phyloP scores from a whole-genome alignment of 2,329 filamentous ascomycete genomes.

The Pestalotiopsis sp. region DNA sequence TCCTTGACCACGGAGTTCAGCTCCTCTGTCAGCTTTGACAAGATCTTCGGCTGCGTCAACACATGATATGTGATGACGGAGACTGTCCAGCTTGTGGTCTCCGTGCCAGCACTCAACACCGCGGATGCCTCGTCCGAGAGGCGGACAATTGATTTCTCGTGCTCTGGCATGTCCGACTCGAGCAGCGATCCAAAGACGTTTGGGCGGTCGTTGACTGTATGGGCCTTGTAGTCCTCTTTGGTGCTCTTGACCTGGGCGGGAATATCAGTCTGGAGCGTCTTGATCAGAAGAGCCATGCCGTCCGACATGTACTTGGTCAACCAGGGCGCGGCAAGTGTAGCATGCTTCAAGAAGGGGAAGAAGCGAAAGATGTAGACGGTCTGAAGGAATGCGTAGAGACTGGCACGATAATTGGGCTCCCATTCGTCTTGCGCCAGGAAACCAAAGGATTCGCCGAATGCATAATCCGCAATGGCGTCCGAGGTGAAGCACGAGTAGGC shows the following conservation, averaged over 20 bases:
- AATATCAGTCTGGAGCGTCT: constrained; percentile 17
- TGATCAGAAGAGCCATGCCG: constrained; percentile 20
- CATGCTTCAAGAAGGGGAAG: constrained; percentile 23
- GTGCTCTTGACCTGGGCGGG: constrained; percentile 15
- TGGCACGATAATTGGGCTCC: constrained; percentile 35
- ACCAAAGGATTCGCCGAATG: constrained; percentile 38
- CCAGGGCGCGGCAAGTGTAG: constrained; percentile 13
- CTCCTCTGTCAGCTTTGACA: constrained; percentile 30
- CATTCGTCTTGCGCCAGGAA: constrained; percentile 34
- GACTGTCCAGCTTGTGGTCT: constrained; percentile 31
- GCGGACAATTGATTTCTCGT: constrained; percentile 17
- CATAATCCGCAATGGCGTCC: constrained; percentile 39
- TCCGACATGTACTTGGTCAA: constrained; percentile 21
- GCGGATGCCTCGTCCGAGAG: constrained; percentile 21
- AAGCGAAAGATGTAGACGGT: constrained; percentile 25
- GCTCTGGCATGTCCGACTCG: constrained; percentile 14
- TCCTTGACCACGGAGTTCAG: constrained; percentile 27
- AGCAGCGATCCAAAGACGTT: constrained; percentile 25
- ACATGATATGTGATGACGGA: constrained; percentile 37
- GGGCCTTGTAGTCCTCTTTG: constrained; percentile 16
- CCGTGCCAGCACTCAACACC: constrained; percentile 32
- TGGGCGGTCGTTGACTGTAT: constrained; percentile 15
- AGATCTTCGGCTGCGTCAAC: constrained; percentile 32
- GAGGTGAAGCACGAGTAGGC: constrained; percentile 41
- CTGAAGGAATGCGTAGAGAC: constrained; percentile 20